Evolutionary conservation across 2,329 filamentous ascomycete genomes (phyloP).

Genomic region (Aspergillus pseudotamarii): DNA sequence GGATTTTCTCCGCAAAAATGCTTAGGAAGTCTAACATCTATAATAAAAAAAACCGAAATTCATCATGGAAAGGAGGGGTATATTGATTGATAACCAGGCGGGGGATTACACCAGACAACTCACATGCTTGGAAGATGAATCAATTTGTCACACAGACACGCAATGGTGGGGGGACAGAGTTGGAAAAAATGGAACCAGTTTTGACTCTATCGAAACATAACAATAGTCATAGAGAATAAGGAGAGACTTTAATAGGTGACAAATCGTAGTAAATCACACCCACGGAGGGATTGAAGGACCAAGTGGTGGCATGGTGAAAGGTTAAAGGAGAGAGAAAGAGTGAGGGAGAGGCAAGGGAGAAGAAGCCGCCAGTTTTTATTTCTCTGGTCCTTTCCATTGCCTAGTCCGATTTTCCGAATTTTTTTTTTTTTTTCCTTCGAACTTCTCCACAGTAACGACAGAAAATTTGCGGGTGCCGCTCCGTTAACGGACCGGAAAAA

Average conservation of each 20-base stretch:
- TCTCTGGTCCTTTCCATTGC: slow-evolving; percentile 9
- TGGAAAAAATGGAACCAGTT: slow-evolving; percentile 13
- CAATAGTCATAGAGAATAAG: slow-evolving; percentile 13
- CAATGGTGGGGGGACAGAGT: slow-evolving; percentile 20
- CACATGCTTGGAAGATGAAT: slow-evolving; percentile 18
- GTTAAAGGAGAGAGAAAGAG: slow-evolving; percentile 21
- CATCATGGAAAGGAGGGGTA: slow-evolving; percentile 37
- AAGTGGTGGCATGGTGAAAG: slow-evolving; percentile 27
- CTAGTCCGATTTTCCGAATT: slow-evolving; percentile 12
- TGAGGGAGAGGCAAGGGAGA: slow-evolving; percentile 11
- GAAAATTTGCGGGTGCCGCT: slow-evolving; percentile 25
- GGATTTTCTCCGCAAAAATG: slow-evolving; percentile 46
- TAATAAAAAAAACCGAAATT: slow-evolving; percentile 44
- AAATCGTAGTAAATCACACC: slow-evolving; percentile 19
- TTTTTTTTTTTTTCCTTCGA: slow-evolving; percentile 5
- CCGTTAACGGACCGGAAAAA: slow-evolving; percentile 18
- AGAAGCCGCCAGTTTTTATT: background rate
- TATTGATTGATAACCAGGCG: slow-evolving; percentile 21
- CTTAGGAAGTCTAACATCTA: slow-evolving; percentile 55
- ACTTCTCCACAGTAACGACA: slow-evolving; percentile 21
- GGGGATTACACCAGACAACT: slow-evolving; percentile 16
- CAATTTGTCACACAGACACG: slow-evolving; percentile 18
- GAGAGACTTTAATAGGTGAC: slow-evolving; percentile 10
- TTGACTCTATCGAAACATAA: slow-evolving; percentile 24
- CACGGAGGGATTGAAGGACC: slow-evolving; percentile 26